phyloP scores from a whole-genome alignment of 2,329 filamentous ascomycete genomes.

The Cryphonectria naterciae region DNA sequence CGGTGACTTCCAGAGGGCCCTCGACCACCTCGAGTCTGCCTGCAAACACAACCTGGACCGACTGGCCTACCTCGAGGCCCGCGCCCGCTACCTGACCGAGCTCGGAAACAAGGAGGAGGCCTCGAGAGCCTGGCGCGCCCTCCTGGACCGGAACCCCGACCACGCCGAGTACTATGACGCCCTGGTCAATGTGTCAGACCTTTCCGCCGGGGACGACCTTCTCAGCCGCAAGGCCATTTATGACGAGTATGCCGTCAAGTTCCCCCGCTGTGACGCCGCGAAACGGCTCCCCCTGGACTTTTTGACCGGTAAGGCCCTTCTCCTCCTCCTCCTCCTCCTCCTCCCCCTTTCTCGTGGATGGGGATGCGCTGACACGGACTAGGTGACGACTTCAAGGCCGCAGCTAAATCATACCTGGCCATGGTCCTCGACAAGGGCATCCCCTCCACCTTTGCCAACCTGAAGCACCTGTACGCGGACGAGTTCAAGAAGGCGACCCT shows the following conservation, averaged over 20 bases:
- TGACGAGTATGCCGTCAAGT: constrained; percentile 77
- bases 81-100: constrained; percentile 81
- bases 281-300: constrained; percentile 89
- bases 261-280: constrained; percentile 81
- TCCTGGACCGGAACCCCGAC: constrained; percentile 87
- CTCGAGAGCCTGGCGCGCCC: constrained; percentile 74
- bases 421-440: constrained; percentile 90
- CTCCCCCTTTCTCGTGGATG: neutral
- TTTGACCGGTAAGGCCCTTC: constrained; percentile 62
- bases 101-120: constrained; percentile 81
- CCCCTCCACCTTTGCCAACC: constrained; percentile 93
- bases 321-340: neutral
- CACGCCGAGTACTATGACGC: constrained; percentile 84
- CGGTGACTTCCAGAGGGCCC: constrained; percentile 78
- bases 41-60: constrained; percentile 82
- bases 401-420: constrained; percentile 78
- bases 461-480: constrained; percentile 90
- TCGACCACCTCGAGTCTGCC: constrained; percentile 82
- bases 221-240: constrained; percentile 73
- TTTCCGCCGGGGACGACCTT: constrained; percentile 58
- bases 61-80: constrained; percentile 81
- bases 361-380: constrained; percentile 29
- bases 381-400: constrained; percentile 79
- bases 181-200: constrained; percentile 69
- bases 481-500: constrained; percentile 76